Base-by-base conservation (phyloP, 352 stramenopile genomes). In the Phytophthora multivora region DNA sequence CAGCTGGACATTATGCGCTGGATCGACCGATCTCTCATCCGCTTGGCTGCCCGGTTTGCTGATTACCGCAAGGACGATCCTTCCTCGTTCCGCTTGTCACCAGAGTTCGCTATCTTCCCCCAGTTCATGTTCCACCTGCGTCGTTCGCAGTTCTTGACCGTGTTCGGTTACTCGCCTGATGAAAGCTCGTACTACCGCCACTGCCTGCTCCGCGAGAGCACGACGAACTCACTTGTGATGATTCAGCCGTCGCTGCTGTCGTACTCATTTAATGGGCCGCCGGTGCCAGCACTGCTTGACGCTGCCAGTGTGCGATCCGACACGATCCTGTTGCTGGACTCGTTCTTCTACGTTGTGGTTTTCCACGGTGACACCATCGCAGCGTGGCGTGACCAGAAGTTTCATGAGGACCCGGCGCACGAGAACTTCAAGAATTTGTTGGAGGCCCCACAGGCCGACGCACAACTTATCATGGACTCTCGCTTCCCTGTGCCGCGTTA, bases 111-210 rank as follows among this genome's bases (percentile, higher is more conserved):
- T 50, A 97, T 99, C 60, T 99, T 99, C 77, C 98, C 98, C 43
- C 98, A 99, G 80, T 99, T 99, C 74, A 99, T 99, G 90, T 99
- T 99, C 81, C 97, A 99, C 83, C 69, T 99, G 51, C 89, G 98
- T 33, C 86, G 98, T 26, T 99, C 96, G 39, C 97, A 99, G 80
- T 99, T 99, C 75, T 80, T 99, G 55, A 98, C 99, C 30, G 86
- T 99, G 30, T 99, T 99, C 71, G 99, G 99, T 59, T 99, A 97
- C 63, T 98, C 89, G 59, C 98, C 97, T 8, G 98, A 99, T 74
- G 98, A 99, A 74, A 97, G 93, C 51, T 89, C 94, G 35, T 99
- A 99, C 77, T 99, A 99, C 77, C 86, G 96, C 26, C 97, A 98
- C 74, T 90, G 81, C 45, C 66, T 99, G 52, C 81, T 95, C 51